Conservation (phyloP, 225 moss, liverwort and hornwort species). For the Climacium dendroides region DNA sequence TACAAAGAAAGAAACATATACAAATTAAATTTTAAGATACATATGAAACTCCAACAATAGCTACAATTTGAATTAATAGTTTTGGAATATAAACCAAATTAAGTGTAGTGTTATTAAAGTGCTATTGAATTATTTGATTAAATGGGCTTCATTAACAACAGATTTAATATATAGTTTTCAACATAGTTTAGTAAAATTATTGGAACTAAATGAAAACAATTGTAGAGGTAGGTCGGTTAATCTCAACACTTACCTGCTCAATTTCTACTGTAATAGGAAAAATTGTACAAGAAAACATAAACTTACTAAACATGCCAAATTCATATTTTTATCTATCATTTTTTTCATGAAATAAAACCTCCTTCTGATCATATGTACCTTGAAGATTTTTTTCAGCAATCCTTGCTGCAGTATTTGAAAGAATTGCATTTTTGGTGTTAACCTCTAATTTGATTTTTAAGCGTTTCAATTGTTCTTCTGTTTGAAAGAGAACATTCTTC, state of each 20-base stretch:
- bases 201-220: background rate
- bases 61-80: too few relatives aligned
- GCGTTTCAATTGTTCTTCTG: slow-evolving; percentile 18
- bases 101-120: background rate
- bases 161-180: too few relatives aligned
- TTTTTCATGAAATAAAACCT: background rate
- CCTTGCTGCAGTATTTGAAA: slow-evolving; percentile 21
- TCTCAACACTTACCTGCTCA: slow-evolving; percentile 13
- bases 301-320: background rate
- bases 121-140: background rate
- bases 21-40: background rate
- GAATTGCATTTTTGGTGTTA: slow-evolving; percentile 22
- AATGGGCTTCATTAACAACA: background rate
- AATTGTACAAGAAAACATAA: background rate
- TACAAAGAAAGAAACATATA: background rate
- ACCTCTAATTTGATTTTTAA: slow-evolving; percentile 20
- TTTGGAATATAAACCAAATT: background rate
- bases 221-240: background rate
- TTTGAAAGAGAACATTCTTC: slow-evolving; percentile 14
- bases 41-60: background rate
- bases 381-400: slow-evolving; percentile 16
- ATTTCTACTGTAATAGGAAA: background rate
- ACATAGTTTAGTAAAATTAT: background rate
- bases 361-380: background rate
- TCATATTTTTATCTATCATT: background rate